Evolutionary conservation across 257 asterid species (phyloP).

Genomic region (Solanum paucissectum): DNA sequence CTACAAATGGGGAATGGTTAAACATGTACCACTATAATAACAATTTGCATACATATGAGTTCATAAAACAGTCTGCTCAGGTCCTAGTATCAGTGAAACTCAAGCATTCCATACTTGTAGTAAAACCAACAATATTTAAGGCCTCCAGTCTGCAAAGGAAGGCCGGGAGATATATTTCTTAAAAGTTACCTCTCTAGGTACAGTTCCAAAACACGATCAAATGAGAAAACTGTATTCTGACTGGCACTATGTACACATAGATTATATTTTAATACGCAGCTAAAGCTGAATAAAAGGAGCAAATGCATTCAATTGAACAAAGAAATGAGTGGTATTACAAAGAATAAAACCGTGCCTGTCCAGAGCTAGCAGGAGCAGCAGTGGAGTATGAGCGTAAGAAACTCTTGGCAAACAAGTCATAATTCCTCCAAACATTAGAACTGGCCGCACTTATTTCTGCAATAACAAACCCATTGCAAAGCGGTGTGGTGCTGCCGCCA

Average conservation of each 20-base stretch:
- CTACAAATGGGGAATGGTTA: not conserved
- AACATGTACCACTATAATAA: not conserved
- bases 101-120: not conserved
- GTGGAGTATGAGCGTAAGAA: constrained; percentile 41
- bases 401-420: not conserved
- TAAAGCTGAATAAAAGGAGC: not conserved
- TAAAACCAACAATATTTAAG: not conserved
- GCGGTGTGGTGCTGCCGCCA: not conserved
- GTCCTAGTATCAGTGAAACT: not conserved
- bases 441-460: not conserved
- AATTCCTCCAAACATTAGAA: constrained; percentile 9
- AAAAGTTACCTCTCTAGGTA: not conserved
- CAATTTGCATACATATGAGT: not conserved
- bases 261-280: not conserved
- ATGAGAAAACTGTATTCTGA: not conserved
- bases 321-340: not conserved
- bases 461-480: constrained; percentile 1
- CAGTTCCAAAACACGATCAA: not conserved
- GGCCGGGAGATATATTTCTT: not conserved
- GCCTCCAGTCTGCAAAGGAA: not conserved
- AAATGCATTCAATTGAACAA: not conserved
- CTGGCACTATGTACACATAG: not conserved
- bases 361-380: constrained; percentile 28
- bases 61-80: not conserved
- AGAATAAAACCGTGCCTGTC: constrained; percentile 26